These are phyloP conservation scores for Sinapis alba DNA, from an alignment of 441 rosid species.

Conservation along the genomic window DNA sequence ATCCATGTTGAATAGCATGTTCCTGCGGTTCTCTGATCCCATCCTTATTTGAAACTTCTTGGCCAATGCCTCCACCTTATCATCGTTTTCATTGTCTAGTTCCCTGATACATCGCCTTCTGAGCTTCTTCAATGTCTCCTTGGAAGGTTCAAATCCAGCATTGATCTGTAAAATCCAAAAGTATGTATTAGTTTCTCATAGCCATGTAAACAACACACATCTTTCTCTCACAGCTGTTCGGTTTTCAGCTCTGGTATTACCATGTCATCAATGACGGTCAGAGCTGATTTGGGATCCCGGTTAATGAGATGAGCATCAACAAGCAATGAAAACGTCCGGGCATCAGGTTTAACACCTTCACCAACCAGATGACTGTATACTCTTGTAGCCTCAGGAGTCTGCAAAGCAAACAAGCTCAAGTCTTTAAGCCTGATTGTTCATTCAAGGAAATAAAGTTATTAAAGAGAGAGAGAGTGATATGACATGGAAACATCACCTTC, in stretches of 20 bases:
- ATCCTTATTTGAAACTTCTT: slow-evolving; percentile 60
- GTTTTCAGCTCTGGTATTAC: slow-evolving; percentile 44
- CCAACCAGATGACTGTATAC: slow-evolving; percentile 83
- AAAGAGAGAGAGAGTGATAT: not conserved
- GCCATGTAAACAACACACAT: slow-evolving; percentile 5
- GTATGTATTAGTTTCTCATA: slow-evolving; percentile 24
- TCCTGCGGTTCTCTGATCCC: slow-evolving; percentile 76
- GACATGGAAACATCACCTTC: slow-evolving; percentile 58
- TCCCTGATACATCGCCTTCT: slow-evolving; percentile 86
- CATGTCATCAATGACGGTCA: slow-evolving; percentile 71
- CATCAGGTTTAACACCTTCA: slow-evolving; percentile 82
- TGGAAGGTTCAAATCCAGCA: slow-evolving; percentile 80
- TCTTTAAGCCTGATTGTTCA: not conserved
- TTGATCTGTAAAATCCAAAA: slow-evolving; percentile 48
- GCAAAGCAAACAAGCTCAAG: slow-evolving; percentile 34
- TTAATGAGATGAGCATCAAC: slow-evolving; percentile 89
- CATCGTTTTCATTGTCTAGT: slow-evolving; percentile 72
- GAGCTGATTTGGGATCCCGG: slow-evolving; percentile 84
- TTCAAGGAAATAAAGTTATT: not conserved
- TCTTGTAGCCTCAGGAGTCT: slow-evolving; percentile 86
- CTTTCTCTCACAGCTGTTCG: slow-evolving; percentile 3
- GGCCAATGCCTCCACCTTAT: slow-evolving; percentile 56
- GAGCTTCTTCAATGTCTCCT: slow-evolving; percentile 75
- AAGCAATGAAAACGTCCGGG: slow-evolving; percentile 74
- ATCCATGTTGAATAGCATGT: slow-evolving; percentile 67